Base-by-base conservation (phyloP, 1,139 yeast genomes). In the Lodderomyces pseudojiufengensis region DNA sequence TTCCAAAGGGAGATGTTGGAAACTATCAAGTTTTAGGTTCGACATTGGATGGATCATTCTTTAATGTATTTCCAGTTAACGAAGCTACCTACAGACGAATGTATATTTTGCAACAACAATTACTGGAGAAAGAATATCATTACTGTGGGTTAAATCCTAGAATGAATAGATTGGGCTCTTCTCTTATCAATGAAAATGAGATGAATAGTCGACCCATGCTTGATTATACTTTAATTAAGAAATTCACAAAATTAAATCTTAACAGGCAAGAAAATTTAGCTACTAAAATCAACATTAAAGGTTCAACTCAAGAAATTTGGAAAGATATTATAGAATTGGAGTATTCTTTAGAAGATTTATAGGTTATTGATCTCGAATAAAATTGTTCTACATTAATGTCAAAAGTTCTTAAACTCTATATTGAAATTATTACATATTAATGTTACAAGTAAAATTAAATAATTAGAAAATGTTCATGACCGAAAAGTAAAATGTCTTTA, bases 81-180 rank as follows among this genome's bases (percentile, higher is more conserved):
- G 97, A 92, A 54, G 61, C 78, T 2, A 70, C 78, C 11, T 92
- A 87, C 59, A 73, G 97, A 55, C 70, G 95, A 42, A 69, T 92
- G 55, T 86, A 84, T 52, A 83, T 88, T 26, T 65, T 92, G 13
- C 97, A 90, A 52, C 95, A 88, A 57, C 97, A 88, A 51, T 62
- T 92, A 37, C 74, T 76, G 16, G 97, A 90, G 42, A 81, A 80
- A 45, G 85, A 80, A 43, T 71, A 68, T 37, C 94, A 85, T 44
- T 60, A 65, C 42, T 82, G 86, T 41, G 96, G 97, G 0, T 65
- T 92, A 45, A 92, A 90, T 52, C 95, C 97, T 3, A 68, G 77
- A 44, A 63, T 80, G 61, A 84, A 84, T 51, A 63, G 90, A 34
- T 63, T 76, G 36, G 78, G 80, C 2, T 14, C 31, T 21, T 5